Base-by-base conservation (phyloP, 2,329 filamentous ascomycete genomes). In the Dactylella cylindrospora region DNA sequence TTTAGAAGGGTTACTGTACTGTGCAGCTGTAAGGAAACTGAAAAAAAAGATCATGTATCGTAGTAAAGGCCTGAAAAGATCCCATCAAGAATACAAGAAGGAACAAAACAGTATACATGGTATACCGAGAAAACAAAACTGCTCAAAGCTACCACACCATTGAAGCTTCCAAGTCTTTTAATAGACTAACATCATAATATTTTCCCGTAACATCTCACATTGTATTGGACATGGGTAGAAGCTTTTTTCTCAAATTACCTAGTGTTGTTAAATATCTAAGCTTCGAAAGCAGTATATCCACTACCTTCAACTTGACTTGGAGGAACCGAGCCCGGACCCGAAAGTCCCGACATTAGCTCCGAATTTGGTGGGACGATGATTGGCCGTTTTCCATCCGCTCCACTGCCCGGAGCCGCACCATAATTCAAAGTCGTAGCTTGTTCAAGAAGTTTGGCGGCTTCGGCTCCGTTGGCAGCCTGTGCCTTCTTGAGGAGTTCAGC, bases 401-500 rank as follows among this genome's bases (percentile, higher is more conserved):
- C 65, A 46, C 61, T 61, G 7, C 46, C 49, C 9, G 55, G 36
- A 5, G 50, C 49, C 8, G 25, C 39, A 5, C 59, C 59, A 38
- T 50, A 64, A 31, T 50, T 55, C 44, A 64, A 39, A 8, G 15
- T 28, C 66, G 71, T 67, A 3, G 68, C 66, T 38, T 72, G 67
- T 40, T 73, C 70, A 6, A 69, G 71, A 65, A 72, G 68, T 47
- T 69, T 70, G 26, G 70, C 62, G 13, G 70, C 71, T 19, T 74
- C 67, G 8, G 72, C 67, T 25, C 71, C 70, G 15, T 69, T 80
- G n/a, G 75, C 67, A 12, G 65, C 49, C 40, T 70, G 66, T 9
- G 73, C 76, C 66, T 74, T 75, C 72, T 78, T 80, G n/a, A 95
- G 77, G 0, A 80, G 79, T 38, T 89, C 85, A 74, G 96, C 88